phyloP scores from a whole-genome alignment of 495 filamentous ascomycete species.

The Neurospora pannonica region DNA sequence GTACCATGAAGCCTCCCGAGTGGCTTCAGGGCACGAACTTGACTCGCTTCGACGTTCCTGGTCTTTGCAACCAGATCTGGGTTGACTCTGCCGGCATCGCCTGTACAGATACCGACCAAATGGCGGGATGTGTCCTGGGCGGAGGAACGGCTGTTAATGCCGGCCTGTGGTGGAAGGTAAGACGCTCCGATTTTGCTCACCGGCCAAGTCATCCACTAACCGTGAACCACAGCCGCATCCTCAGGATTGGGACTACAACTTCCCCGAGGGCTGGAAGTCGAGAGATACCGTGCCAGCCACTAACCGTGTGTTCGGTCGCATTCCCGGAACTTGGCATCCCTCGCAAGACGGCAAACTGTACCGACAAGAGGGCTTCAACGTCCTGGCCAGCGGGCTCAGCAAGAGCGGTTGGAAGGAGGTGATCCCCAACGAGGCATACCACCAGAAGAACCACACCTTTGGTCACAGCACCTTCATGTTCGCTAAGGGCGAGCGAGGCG shows the following conservation, averaged over 20 bases:
- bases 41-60: conserved; percentile 68
- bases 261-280: conserved; percentile 64
- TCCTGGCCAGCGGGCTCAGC: conserved; percentile 46
- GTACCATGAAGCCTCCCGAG: conserved; percentile 46
- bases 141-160: conserved; percentile 67
- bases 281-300: conserved; percentile 50
- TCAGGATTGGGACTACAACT: conserved; percentile 65
- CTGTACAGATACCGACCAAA: conserved; percentile 59
- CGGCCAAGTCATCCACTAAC: not conserved
- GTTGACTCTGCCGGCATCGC: conserved; percentile 49
- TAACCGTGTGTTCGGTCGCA: conserved; percentile 53
- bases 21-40: conserved; percentile 57
- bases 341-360: conserved; percentile 61
- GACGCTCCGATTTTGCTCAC: not conserved
- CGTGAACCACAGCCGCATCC: conserved; percentile 19
- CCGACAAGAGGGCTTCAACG: conserved; percentile 53
- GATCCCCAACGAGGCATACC: conserved; percentile 48
- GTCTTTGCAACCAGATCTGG: conserved; percentile 63
- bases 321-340: conserved; percentile 58
- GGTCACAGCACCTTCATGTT: conserved; percentile 64
- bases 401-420: conserved; percentile 53
- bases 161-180: conserved; percentile 44
- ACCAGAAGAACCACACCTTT: conserved; percentile 56
- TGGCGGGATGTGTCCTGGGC: conserved; percentile 68
- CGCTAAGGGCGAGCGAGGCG: conserved; percentile 53